Base-by-base conservation (phyloP, 2,329 filamentous ascomycete species). In the Exophiala lecanii-corni region DNA sequence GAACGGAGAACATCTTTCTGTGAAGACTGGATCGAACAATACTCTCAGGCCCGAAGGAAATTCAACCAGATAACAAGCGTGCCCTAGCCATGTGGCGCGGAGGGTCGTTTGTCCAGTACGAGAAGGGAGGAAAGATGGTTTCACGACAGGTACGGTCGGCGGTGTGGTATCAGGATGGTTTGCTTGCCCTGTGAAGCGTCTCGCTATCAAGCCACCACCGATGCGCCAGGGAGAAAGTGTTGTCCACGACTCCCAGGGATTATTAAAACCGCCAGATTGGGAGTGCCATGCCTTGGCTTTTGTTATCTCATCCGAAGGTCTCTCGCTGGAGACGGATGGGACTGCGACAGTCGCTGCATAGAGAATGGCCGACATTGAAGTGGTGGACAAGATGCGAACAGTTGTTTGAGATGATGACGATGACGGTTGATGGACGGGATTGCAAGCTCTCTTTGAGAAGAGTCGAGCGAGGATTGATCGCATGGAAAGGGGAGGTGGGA, bases 11-110 rank as follows among this genome's bases (percentile, higher is more conserved):
- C 91, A 96, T 56, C 87, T 81, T 50, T 88, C 80, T 61, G 91
- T 87, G 54, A 96, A 94, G 23, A 96, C 89, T 1, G 91, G 91
- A 59, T 96, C 91, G 62, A 95, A 96, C 3, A 97, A 77, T 3
- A 94, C 87, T 41, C 91, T 81, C 40, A 97, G 72, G 1, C 91
- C 91, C 10, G 78, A 76, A 2, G 89, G 88, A 57, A 89, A 96
- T 64, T 96, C 91, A 55, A 94, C 79, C 58, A 87, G 89, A 69
- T 89, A 95, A 69, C 89, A 95, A 3, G 91, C 89, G 63, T 97
- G 91, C 25, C 91, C 91, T 2, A 97, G 79, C 91, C 91, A 96
- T 30, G 91, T 97, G 23, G 89, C 86, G 41, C 89, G 81, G 17
- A 97, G 74, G 30, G 76, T 72, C 13, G 66, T 52, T 2, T 75